Conservation (phyloP, 192 early-diverging fungal species). For the Spizellomyces punctatus region DNA sequence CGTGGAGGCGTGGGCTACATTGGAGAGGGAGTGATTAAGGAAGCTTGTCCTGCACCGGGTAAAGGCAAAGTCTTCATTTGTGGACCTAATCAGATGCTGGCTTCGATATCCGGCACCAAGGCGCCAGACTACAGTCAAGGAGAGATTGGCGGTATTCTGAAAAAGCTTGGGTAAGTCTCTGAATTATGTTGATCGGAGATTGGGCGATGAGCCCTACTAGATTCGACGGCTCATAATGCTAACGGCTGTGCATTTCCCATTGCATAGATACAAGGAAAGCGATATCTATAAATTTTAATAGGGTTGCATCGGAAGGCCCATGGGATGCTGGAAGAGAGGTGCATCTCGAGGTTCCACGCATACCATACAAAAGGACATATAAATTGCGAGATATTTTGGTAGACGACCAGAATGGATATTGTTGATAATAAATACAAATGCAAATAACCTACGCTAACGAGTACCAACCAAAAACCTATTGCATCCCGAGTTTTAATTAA, state of each 20-base stretch:
- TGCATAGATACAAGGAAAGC: constrained; percentile 27
- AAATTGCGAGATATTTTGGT: no score
- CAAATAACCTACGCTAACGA: no score
- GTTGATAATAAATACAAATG: no score
- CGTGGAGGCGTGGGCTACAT: constrained; percentile 75
- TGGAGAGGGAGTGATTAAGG: constrained; percentile 68
- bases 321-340: no score
- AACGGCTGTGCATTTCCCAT: not conserved
- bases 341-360: no score
- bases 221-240: not conserved
- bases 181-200: not conserved
- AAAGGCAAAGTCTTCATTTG: constrained; percentile 57
- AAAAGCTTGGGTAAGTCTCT: constrained; percentile 45
- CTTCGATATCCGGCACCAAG: constrained; percentile 73
- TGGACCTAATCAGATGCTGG: constrained; percentile 58
- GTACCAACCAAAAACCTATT: no score
- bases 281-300: constrained; percentile 51
- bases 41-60: constrained; percentile 64
- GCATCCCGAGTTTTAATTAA: no score
- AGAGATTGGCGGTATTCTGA: constrained; percentile 47
- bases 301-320: no score
- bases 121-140: constrained; percentile 68
- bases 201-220: not conserved
- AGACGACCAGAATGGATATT: no score
- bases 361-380: no score